These are phyloP conservation scores for Quercus mongolica DNA, from an alignment of 306 rosid species.

Conservation along the genomic window DNA sequence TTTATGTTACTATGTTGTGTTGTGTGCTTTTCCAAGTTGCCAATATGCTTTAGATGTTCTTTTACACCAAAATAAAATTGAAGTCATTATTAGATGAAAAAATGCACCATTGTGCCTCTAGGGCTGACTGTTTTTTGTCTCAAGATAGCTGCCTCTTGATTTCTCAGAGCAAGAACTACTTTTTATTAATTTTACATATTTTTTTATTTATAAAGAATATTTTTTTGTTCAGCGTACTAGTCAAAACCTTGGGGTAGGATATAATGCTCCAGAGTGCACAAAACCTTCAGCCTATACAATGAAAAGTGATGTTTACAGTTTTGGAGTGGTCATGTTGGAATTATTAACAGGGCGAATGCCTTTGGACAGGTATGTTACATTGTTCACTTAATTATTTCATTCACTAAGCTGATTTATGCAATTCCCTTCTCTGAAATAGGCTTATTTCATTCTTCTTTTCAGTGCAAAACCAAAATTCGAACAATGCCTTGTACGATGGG, in stretches of 20 bases:
- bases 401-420: not conserved
- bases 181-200: not conserved
- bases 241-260: slow-evolving; percentile 72
- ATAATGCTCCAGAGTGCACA: slow-evolving; percentile 86
- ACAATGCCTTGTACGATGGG: slow-evolving; percentile 80
- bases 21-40: not conserved
- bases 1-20: not conserved
- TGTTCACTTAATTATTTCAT: not conserved
- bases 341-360: slow-evolving; percentile 86
- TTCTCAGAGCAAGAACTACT: not conserved
- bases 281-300: slow-evolving; percentile 54
- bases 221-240: slow-evolving; percentile 48
- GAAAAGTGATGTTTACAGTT: slow-evolving; percentile 83
- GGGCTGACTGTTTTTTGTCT: not conserved
- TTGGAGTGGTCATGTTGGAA: slow-evolving; percentile 91
- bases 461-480: slow-evolving; percentile 60
- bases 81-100: not conserved
- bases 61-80: not conserved
- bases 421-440: slow-evolving; percentile 6
- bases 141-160: not conserved
- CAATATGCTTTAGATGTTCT: not conserved
- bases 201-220: not conserved
- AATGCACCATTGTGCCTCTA: not conserved
- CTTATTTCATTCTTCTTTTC: not conserved
- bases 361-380: slow-evolving; percentile 54